Base-by-base conservation (phyloP, 2,329 filamentous ascomycete genomes). In the Penicillium sp. region DNA sequence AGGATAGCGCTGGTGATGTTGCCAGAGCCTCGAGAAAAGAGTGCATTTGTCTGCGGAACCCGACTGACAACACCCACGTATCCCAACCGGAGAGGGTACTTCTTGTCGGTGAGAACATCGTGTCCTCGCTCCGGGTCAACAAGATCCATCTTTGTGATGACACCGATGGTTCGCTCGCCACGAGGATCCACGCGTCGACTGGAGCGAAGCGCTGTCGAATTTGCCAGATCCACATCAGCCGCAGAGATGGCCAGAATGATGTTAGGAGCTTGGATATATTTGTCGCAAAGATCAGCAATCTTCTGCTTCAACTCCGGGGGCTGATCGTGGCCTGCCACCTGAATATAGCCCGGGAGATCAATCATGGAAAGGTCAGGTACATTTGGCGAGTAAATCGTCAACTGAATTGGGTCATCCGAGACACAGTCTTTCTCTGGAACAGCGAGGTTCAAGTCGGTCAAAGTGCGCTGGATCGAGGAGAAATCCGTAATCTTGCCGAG, bases 101-200 rank as follows among this genome's bases (percentile, higher is more conserved):
- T 96, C 72, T 87, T 89, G 74, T 99, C 94, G 27, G 83, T 88
- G 19, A 99, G 81, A 35, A 99, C 91, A 37, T 86, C 83, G 14
- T 86, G 84, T 33, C 93, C 95, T 58, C 94, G 87, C 7, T 82
- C 80, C 3, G 95, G 84, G 66, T 98, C 94, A 7, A 99, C 93
- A 22, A 99, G 83, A 70, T 99, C 95, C 94, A 99, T 97, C 79
- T 99, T 99, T 3, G 95, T 99, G 43, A 99, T 89, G n/a, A 99
- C 95, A 46, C 95, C 95, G 71, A 99, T 99, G 0, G 95, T 99
- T 62, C 95, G 85, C 78, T 99, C 95, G 55, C 95, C 95, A 60
- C 95, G 85, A 1, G 95, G 95, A 70, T 99, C 95, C 31, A 98
- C 93, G 66, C 94, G 86, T 62, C 95, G 86, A 66, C 93, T 96